Evolutionary conservation across 1,284 basidiomycete genomes (phyloP).

Genomic region (Pisolithus thermaeus): DNA sequence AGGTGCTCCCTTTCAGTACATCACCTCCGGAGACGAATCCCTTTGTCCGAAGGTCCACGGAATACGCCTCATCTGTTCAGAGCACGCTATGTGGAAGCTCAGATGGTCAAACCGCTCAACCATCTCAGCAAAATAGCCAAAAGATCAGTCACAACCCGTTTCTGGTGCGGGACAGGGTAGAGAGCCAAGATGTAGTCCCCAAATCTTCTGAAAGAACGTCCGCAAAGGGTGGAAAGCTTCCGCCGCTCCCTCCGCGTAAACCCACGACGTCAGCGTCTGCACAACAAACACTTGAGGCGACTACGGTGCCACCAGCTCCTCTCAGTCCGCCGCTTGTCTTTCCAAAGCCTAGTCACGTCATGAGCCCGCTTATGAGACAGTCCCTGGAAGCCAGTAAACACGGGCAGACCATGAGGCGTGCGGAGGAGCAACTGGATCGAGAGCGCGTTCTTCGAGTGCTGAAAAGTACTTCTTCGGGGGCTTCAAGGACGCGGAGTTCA

Average conservation of each 20-base stretch:
- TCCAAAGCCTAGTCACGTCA: constrained; percentile 36
- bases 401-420: constrained; percentile 60
- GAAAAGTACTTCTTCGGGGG: constrained; percentile 34
- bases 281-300: constrained; percentile 19
- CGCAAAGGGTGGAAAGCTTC: constrained; percentile 16
- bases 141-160: constrained; percentile 29
- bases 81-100: constrained; percentile 3
- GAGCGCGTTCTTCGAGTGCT: constrained; percentile 67
- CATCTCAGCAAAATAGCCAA: constrained; percentile 14
- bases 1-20: background rate
- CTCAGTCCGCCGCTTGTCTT: constrained; percentile 15
- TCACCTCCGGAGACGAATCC: constrained; percentile 19
- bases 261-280: constrained; percentile 17
- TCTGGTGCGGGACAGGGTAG: constrained; percentile 22
- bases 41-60: constrained; percentile 19
- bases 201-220: constrained; percentile 8
- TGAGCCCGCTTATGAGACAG: constrained; percentile 59
- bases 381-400: constrained; percentile 64
- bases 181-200: background rate
- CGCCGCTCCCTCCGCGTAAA: constrained; percentile 33
- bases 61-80: constrained; percentile 4
- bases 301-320: constrained; percentile 1
- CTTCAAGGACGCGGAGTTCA: constrained; percentile 25
- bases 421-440: constrained; percentile 59
- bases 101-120: constrained; percentile 19